phyloP scores from a whole-genome alignment of 2,329 filamentous ascomycete genomes.

The Camillea tinctor region DNA sequence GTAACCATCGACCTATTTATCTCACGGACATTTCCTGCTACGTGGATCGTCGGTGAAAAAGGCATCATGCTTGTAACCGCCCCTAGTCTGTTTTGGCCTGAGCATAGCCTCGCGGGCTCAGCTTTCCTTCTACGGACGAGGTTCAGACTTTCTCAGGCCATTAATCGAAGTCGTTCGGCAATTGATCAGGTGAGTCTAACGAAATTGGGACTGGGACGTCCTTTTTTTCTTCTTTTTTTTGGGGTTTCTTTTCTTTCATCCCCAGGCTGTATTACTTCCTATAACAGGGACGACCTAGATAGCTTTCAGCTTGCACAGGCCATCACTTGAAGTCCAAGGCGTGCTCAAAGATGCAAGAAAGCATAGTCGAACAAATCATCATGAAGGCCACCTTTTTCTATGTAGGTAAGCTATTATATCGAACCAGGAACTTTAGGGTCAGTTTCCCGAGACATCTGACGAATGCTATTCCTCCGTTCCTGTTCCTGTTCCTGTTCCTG shows the following conservation, averaged over 20 bases:
- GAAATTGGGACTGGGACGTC: background rate
- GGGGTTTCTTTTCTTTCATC: background rate
- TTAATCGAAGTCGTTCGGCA: background rate
- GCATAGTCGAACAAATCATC: slow-evolving; percentile 1
- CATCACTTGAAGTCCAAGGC: background rate
- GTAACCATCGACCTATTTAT: slow-evolving; percentile 1
- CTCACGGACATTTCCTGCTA: slow-evolving; percentile 1
- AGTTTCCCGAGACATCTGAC: slow-evolving; percentile 16
- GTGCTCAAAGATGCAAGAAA: slow-evolving; percentile 5
- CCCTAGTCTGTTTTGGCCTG: slow-evolving; percentile 1
- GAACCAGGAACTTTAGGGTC: slow-evolving; percentile 14
- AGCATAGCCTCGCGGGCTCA: slow-evolving; percentile 3
- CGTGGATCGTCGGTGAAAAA: slow-evolving; percentile 12
- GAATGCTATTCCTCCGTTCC: slow-evolving; percentile 8
- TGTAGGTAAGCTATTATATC: slow-evolving; percentile 16
- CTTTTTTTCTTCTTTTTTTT: background rate
- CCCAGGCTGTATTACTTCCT: background rate
- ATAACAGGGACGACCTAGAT: background rate
- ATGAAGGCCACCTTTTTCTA: slow-evolving; percentile 5
- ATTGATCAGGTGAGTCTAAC: background rate
- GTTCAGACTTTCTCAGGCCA: background rate
- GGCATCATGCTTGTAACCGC: slow-evolving; percentile 16
- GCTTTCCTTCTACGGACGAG: background rate
- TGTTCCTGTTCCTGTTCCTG: too few relatives aligned
- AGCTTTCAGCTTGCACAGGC: background rate